These are phyloP conservation scores for Diaporthe helianthi DNA, from an alignment of 2,329 filamentous ascomycete species.

Conservation along the genomic window DNA sequence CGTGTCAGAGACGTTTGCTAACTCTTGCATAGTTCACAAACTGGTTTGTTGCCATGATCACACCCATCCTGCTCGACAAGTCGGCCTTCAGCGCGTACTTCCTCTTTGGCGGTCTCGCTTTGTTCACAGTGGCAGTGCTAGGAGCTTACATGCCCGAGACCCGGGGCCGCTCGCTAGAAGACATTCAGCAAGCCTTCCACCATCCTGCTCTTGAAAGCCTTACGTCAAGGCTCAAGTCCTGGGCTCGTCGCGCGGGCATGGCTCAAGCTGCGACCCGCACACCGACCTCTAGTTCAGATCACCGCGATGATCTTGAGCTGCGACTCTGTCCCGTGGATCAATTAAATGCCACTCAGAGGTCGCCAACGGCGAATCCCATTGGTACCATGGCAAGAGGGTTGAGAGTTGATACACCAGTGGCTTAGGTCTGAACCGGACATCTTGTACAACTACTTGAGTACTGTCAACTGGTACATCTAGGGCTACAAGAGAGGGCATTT, in stretches of 20 bases:
- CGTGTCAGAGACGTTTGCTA: too few relatives aligned
- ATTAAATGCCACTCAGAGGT: not conserved
- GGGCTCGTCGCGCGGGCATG: not conserved
- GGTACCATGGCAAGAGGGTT: not conserved
- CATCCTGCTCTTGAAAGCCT: slow-evolving; percentile 33
- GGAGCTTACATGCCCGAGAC: slow-evolving; percentile 58
- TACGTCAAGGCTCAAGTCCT: slow-evolving; percentile 1
- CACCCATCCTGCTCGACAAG: slow-evolving; percentile 50
- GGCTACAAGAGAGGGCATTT: not conserved
- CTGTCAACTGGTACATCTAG: too few relatives aligned
- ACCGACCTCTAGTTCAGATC: not conserved
- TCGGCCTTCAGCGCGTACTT: slow-evolving; percentile 54
- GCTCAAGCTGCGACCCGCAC: not conserved
- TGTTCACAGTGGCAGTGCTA: slow-evolving; percentile 48
- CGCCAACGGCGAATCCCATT: not conserved
- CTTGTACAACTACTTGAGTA: not conserved
- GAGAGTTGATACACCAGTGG: not conserved
- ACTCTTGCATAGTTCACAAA: slow-evolving; percentile 47
- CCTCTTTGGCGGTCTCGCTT: slow-evolving; percentile 50
- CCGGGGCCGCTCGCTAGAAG: slow-evolving; percentile 54
- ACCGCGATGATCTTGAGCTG: not conserved
- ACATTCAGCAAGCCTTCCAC: slow-evolving; percentile 56
- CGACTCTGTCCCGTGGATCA: not conserved
- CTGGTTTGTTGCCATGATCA: slow-evolving; percentile 52
- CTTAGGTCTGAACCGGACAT: not conserved